phyloP scores from a whole-genome alignment of 2,329 filamentous ascomycete species.

The Fusarium metavorans region DNA sequence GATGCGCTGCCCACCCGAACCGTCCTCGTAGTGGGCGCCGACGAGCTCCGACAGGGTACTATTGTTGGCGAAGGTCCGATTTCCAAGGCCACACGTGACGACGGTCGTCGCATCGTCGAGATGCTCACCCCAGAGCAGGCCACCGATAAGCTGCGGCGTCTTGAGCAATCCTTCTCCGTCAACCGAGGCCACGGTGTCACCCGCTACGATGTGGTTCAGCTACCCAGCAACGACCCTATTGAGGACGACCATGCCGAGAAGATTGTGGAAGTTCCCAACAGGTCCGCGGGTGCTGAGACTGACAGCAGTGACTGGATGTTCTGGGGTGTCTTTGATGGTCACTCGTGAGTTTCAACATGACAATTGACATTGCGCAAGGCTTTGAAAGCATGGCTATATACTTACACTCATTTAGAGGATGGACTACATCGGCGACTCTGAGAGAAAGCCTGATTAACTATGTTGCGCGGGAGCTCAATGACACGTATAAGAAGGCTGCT shows the following conservation, averaged over 20 bases:
- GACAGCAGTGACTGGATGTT: conserved; percentile 96
- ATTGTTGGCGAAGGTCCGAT: conserved; percentile 88
- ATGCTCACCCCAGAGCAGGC: conserved; percentile 98
- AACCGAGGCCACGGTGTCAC: conserved; percentile 91
- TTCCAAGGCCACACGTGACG: conserved; percentile 87
- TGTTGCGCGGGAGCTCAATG: conserved; percentile 92
- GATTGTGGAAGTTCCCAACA: conserved; percentile 88
- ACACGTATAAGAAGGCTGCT: conserved; percentile 82
- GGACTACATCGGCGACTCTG: conserved; percentile 97
- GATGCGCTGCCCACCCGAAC: conserved; percentile 67
- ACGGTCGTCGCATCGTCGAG: conserved; percentile 87
- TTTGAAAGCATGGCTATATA: background rate
- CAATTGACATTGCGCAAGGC: background rate
- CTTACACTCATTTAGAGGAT: conserved; percentile 71
- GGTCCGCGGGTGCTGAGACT: conserved; percentile 55
- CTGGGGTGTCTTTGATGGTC: conserved; percentile 98
- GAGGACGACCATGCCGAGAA: conserved; percentile 99
- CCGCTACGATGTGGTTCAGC: conserved; percentile 92
- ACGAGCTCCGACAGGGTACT: conserved; percentile 89
- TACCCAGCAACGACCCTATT: conserved; percentile 96
- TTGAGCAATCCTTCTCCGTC: conserved; percentile 92
- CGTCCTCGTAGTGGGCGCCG: conserved; percentile 88
- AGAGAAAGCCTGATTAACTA: conserved; percentile 92
- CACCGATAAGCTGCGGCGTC: conserved; percentile 86
- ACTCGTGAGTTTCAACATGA: conserved; percentile 73